phyloP scores from a whole-genome alignment of 176 grass and related monocot genomes.

The Metroxylon sagu region DNA sequence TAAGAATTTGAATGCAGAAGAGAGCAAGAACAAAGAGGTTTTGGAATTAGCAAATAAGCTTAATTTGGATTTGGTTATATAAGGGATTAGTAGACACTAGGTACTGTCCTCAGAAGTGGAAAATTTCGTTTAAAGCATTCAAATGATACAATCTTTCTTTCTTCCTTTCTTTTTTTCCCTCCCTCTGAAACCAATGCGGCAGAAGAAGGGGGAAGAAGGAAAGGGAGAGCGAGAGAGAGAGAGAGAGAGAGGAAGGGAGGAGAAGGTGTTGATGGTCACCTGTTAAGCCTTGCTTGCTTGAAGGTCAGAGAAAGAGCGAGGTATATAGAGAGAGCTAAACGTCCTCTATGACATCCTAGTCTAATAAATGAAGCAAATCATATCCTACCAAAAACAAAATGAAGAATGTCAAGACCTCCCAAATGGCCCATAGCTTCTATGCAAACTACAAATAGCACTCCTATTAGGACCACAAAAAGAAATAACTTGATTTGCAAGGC shows the following conservation, averaged over 20 bases:
- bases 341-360: neutral
- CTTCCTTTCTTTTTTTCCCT: neutral
- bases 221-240: neutral
- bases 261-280: neutral
- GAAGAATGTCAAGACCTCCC: neutral
- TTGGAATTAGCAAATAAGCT: slow-evolving; percentile 5
- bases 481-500: too few relatives aligned
- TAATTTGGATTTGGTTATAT: slow-evolving; percentile 5
- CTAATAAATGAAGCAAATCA: neutral
- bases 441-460: slow-evolving; percentile 1
- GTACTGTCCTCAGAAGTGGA: slow-evolving; percentile 8
- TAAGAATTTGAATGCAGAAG: neutral
- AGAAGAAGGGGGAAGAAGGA: neutral
- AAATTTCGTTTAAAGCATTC: neutral
- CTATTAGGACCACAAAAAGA: too few relatives aligned
- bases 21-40: neutral
- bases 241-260: neutral
- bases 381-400: neutral
- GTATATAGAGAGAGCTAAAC: neutral
- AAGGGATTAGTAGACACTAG: slow-evolving; percentile 3
- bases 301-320: neutral
- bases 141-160: neutral
- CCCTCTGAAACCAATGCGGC: neutral
- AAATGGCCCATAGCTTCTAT: neutral
- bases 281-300: neutral